These are phyloP conservation scores for Iodosphaeria phyllophila DNA, from an alignment of 2,329 filamentous ascomycete species.

Conservation along the genomic window DNA sequence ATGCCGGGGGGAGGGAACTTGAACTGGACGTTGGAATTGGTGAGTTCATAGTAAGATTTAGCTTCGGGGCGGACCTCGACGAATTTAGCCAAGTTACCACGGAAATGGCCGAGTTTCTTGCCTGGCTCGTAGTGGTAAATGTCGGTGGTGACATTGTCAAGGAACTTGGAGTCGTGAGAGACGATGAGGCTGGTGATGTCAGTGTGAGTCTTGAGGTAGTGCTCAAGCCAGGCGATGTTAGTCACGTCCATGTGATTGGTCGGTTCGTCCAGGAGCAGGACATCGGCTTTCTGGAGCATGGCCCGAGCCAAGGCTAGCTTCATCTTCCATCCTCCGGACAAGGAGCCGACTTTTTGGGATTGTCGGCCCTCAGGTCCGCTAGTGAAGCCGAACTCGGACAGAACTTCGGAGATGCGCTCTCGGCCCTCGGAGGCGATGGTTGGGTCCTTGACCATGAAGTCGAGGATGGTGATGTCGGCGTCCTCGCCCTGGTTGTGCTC, in stretches of 20 bases:
- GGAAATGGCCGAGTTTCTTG: slow-evolving; percentile 85
- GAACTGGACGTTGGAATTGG: slow-evolving; percentile 76
- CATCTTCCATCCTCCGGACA: slow-evolving; percentile 99
- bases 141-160: slow-evolving; percentile 94
- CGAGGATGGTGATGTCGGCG: slow-evolving; percentile 85
- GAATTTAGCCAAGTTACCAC: slow-evolving; percentile 66
- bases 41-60: slow-evolving; percentile 95
- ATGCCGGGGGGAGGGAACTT: slow-evolving; percentile 96
- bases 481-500: slow-evolving; percentile 99
- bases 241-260: slow-evolving; percentile 96
- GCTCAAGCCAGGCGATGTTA: slow-evolving; percentile 90
- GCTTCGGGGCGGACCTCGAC: slow-evolving; percentile 83
- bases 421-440: slow-evolving; percentile 60
- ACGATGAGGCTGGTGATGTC: slow-evolving; percentile 97
- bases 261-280: slow-evolving; percentile 90
- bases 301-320: slow-evolving; percentile 90
- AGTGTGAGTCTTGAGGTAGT: slow-evolving; percentile 87
- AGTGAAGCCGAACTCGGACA: slow-evolving; percentile 88
- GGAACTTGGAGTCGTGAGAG: slow-evolving; percentile 92
- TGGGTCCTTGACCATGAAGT: slow-evolving; percentile 82
- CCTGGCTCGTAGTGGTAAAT: slow-evolving; percentile 95
- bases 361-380: slow-evolving; percentile 77
- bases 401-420: slow-evolving; percentile 66
- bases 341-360: slow-evolving; percentile 73
- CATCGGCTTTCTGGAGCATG: slow-evolving; percentile 94